Percentiles rank a stretch among this genome's conserved stretches.
These are phyloP conservation scores for Scedosporium aurantiacum DNA, from an alignment of 2,329 filamentous ascomycete species.

Conservation along the genomic window DNA sequence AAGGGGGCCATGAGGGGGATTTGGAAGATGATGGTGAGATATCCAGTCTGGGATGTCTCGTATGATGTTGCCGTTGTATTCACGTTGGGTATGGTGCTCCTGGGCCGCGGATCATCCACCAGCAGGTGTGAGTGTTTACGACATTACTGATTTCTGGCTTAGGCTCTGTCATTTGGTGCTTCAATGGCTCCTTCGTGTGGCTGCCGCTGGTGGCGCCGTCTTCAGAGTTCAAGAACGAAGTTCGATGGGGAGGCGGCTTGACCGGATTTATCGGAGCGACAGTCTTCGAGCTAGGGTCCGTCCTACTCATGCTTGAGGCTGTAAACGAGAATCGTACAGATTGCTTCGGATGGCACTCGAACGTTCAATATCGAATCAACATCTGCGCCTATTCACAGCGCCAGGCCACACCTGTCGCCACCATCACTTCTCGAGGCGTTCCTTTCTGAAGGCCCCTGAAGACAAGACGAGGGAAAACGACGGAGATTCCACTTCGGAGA, in stretches of 20 bases:
- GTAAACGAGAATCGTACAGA: constrained; percentile 54
- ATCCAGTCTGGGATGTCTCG: constrained; percentile 30
- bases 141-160: constrained; percentile 7
- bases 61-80: constrained; percentile 29
- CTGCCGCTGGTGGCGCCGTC: constrained; percentile 43
- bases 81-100: constrained; percentile 20
- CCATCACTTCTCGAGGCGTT: constrained; percentile 15
- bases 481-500: constrained; percentile 4
- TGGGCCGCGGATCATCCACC: no score
- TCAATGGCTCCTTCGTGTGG: constrained; percentile 55
- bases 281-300: constrained; percentile 52
- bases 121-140: no score
- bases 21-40: constrained; percentile 24
- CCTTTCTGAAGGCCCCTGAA: constrained; percentile 10
- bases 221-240: constrained; percentile 43
- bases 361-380: constrained; percentile 25
- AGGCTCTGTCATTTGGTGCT: constrained; percentile 39
- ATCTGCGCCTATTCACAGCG: constrained; percentile 8
- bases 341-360: constrained; percentile 61
- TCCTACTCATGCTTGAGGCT: constrained; percentile 55
- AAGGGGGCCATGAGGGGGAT: constrained; percentile 17
- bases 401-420: constrained; percentile 15
- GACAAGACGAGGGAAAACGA: neutral
- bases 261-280: constrained; percentile 57
- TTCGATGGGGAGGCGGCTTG: constrained; percentile 43